These are phyloP conservation scores for Mucor irregularis DNA, from an alignment of 371 early-diverging fungal species.

Conservation along the genomic window DNA sequence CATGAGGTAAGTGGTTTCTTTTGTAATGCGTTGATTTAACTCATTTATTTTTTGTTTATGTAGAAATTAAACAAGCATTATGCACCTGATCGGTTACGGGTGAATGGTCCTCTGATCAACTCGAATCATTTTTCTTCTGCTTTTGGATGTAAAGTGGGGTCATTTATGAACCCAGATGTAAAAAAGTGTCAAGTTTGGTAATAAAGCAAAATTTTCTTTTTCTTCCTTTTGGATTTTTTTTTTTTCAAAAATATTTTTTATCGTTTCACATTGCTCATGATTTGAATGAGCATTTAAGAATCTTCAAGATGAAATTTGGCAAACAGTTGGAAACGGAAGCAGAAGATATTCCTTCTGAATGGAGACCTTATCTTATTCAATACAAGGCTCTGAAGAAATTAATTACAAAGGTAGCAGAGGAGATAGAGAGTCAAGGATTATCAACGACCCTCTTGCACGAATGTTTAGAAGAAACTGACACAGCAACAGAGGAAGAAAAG, in stretches of 20 bases:
- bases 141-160: constrained; percentile 59
- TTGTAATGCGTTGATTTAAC: background rate
- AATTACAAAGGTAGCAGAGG: constrained; percentile 65
- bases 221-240: background rate
- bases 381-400: constrained; percentile 68
- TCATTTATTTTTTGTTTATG: background rate
- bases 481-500: too few relatives aligned
- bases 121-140: constrained; percentile 64
- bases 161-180: constrained; percentile 58
- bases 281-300: constrained; percentile 2
- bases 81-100: constrained; percentile 63
- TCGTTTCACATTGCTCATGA: background rate
- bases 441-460: constrained; percentile 53
- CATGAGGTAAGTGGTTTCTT: constrained; percentile 31
- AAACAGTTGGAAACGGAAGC: constrained; percentile 68
- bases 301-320: constrained; percentile 69
- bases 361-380: constrained; percentile 69
- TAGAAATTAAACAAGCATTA: background rate
- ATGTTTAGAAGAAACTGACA: constrained; percentile 43
- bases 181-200: constrained; percentile 53
- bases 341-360: constrained; percentile 66
- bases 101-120: constrained; percentile 70
- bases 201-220: constrained; percentile 7
- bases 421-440: constrained; percentile 63
- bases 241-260: background rate